phyloP scores from a whole-genome alignment of 1,139 yeast species.

The Kurtzmaniella quercitrusa region DNA sequence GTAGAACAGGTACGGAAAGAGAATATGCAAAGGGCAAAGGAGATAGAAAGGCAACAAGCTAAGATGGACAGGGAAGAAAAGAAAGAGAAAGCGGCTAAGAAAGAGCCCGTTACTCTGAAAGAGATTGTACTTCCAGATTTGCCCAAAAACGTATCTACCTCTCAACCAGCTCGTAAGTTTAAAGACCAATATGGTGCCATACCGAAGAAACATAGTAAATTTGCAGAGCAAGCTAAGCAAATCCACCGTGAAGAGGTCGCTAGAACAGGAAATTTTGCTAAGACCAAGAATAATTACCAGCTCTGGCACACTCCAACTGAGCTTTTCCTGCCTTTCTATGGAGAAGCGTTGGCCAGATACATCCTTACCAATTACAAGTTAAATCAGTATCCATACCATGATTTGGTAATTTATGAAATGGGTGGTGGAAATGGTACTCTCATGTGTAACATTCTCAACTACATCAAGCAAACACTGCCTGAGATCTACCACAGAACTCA shows the following conservation, averaged over 20 bases:
- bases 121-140: slow-evolving; percentile 13
- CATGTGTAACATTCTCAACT: slow-evolving; percentile 74
- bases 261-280: slow-evolving; percentile 11
- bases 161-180: slow-evolving; percentile 6
- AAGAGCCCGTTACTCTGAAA: background rate
- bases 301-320: slow-evolving; percentile 93
- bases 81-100: slow-evolving; percentile 5
- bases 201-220: slow-evolving; percentile 7
- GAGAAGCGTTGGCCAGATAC: slow-evolving; percentile 78
- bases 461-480: slow-evolving; percentile 58
- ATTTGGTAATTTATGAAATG: slow-evolving; percentile 74
- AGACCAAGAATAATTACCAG: slow-evolving; percentile 48
- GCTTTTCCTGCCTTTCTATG: slow-evolving; percentile 76
- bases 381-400: slow-evolving; percentile 56
- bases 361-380: slow-evolving; percentile 64
- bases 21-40: slow-evolving; percentile 5
- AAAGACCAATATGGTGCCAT: slow-evolving; percentile 11
- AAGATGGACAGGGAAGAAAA: slow-evolving; percentile 9
- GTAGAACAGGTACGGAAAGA: slow-evolving; percentile 10
- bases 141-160: slow-evolving; percentile 11
- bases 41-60: slow-evolving; percentile 4
- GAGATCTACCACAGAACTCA: slow-evolving; percentile 65
- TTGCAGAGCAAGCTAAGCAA: slow-evolving; percentile 32
- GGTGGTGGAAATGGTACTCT: slow-evolving; percentile 91
- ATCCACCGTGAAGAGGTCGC: slow-evolving; percentile 27